phyloP scores from a whole-genome alignment of 1,139 yeast genomes.

The Taphrina flavorubra region DNA sequence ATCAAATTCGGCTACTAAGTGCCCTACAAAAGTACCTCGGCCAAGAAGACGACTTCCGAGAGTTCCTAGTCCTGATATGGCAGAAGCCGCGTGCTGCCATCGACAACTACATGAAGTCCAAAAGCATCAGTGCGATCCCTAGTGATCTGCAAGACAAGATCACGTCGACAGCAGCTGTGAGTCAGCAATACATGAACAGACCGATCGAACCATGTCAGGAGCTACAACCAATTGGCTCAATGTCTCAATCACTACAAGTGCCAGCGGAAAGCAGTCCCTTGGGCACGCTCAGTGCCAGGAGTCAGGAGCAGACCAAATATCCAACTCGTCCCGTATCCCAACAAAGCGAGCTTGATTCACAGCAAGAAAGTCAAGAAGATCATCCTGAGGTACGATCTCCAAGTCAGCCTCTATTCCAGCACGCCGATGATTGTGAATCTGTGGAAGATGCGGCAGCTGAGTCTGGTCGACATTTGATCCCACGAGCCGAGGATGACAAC shows the following conservation, averaged over 20 bases:
- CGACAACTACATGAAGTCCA: slow-evolving; percentile 1
- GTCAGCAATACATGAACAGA: not conserved
- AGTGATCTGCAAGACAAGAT: not conserved
- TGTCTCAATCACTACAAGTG: not conserved
- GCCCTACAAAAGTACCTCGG: not conserved
- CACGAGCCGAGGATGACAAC: not conserved
- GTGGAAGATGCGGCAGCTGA: not conserved
- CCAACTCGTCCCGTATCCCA: not conserved
- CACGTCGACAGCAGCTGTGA: no score
- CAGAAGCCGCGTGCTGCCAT: slow-evolving; percentile 10
- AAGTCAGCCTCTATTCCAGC: not conserved
- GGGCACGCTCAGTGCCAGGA: not conserved
- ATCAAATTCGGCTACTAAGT: slow-evolving; percentile 1
- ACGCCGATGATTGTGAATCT: slow-evolving; percentile 1
- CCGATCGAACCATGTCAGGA: not conserved
- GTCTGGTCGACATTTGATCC: not conserved
- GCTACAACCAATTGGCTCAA: not conserved
- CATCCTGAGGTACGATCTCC: not conserved
- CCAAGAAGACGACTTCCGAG: slow-evolving; percentile 1
- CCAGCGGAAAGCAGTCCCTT: not conserved
- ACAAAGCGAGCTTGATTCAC: not conserved
- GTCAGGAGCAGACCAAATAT: not conserved
- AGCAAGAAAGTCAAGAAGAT: not conserved
- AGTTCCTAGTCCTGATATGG: slow-evolving; percentile 6
- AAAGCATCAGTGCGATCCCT: slow-evolving; percentile 2